Percentiles rank a stretch among this genome's conserved stretches.
phyloP scores from a whole-genome alignment of 306 rosid species.

The Vigna unguiculata region DNA sequence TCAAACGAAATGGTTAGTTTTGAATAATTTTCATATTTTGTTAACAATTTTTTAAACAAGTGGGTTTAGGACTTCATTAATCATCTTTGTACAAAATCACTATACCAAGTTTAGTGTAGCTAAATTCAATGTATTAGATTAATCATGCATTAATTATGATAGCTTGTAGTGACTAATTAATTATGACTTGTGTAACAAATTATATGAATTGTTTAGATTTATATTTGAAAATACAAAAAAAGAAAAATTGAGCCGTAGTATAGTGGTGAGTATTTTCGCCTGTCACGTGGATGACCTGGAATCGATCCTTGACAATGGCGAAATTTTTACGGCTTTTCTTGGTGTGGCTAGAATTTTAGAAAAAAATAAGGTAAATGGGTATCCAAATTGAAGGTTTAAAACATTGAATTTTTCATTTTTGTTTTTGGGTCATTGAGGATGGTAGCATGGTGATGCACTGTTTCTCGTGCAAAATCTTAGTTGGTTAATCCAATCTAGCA shows the following conservation, averaged over 20 bases:
- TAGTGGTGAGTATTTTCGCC: conserved; percentile 1
- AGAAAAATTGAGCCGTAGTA: background rate
- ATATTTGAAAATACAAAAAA: no score
- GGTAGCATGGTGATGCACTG: background rate
- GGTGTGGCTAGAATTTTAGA: background rate
- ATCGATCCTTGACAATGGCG: conserved; percentile 1
- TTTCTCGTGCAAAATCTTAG: background rate
- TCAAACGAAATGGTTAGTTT: no score
- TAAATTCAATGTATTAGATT: background rate
- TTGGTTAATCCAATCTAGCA: background rate
- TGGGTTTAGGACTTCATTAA: no score
- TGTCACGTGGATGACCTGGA: background rate
- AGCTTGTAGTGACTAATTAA: background rate
- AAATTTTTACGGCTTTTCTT: background rate
- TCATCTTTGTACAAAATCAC: background rate
- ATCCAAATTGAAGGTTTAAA: background rate
- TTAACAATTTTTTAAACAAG: no score
- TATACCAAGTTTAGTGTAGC: background rate
- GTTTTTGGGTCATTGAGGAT: background rate
- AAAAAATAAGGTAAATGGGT: background rate
- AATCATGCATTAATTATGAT: background rate
- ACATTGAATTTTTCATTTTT: background rate
- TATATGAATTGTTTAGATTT: no score
- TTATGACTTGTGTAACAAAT: no score
- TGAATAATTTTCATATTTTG: no score